Percentiles rank a stretch among this genome's conserved stretches.
Conservation (phyloP, 768 basidiomycete species). For the Pulveroboletus sp. region DNA sequence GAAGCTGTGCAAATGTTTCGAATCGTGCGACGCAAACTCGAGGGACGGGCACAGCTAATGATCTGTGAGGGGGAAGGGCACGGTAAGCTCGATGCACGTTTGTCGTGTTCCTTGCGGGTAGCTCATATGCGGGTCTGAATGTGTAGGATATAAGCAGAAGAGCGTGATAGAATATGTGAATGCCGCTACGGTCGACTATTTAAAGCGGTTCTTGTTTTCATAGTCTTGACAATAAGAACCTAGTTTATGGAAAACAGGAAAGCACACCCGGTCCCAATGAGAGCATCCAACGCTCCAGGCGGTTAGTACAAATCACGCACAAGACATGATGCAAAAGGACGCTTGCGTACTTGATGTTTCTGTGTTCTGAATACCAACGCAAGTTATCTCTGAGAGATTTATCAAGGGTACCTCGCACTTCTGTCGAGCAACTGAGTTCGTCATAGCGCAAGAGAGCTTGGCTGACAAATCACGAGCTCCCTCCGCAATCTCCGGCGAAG, state of each 20-base stretch:
- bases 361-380: no score
- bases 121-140: constrained; percentile 6
- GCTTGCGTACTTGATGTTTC: no score
- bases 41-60: constrained; percentile 34
- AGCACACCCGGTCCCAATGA: no score
- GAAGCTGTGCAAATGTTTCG: constrained; percentile 40
- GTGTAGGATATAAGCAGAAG: constrained; percentile 41
- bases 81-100: constrained; percentile 26
- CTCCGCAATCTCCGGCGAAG: not conserved
- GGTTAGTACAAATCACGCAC: no score
- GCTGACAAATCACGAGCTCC: constrained; percentile 4
- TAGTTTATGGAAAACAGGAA: no score
- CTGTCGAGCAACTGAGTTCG: constrained; percentile 8
- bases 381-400: no score
- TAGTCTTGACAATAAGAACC: no score
- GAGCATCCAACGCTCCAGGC: no score
- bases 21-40: constrained; percentile 23
- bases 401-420: no score
- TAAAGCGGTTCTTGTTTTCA: constrained; percentile 34
- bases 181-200: constrained; percentile 37
- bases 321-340: no score
- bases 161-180: constrained; percentile 42
- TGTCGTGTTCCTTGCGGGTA: not conserved
- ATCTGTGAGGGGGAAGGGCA: constrained; percentile 43
- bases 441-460: constrained; percentile 18